These are phyloP conservation scores for Chrysopogon serrulatus DNA, from an alignment of 176 grass and related monocot species.

Conservation along the genomic window DNA sequence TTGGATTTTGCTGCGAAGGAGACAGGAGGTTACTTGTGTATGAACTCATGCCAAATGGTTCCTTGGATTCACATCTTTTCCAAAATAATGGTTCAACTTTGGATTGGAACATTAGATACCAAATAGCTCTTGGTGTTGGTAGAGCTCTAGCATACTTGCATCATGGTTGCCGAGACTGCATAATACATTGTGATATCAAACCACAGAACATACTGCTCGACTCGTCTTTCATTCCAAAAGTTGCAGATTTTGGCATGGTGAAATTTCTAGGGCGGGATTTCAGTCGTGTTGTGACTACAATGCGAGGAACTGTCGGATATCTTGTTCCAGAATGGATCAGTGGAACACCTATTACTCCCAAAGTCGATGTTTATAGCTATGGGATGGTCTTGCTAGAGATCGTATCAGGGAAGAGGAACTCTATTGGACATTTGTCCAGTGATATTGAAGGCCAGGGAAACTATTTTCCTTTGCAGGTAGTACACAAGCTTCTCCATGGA, in stretches of 20 bases:
- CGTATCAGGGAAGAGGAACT: conserved; percentile 31
- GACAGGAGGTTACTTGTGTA: conserved; percentile 47
- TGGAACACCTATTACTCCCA: conserved; percentile 11
- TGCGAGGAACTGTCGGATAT: conserved; percentile 20
- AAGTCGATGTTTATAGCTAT: conserved; percentile 29
- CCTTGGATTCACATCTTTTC: conserved; percentile 37
- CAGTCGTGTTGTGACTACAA: conserved; percentile 14
- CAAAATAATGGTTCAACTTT: background rate
- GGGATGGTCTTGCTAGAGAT: conserved; percentile 34
- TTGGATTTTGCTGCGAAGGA: conserved; percentile 59
- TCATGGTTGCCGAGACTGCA: conserved; percentile 31
- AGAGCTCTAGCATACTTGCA: conserved; percentile 61
- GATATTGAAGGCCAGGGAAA: background rate
- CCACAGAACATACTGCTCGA: conserved; percentile 17
- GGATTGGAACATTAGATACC: conserved; percentile 31
- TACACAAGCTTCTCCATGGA: background rate
- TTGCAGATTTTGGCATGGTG: conserved; percentile 38
- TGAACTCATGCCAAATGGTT: conserved; percentile 46
- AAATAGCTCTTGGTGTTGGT: conserved; percentile 50
- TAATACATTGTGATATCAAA: conserved; percentile 38
- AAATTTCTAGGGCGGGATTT: conserved; percentile 25
- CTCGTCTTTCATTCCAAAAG: background rate
- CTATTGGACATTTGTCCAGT: background rate
- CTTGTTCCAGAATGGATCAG: conserved; percentile 36
- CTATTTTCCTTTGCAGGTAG: conserved; percentile 35